Percentiles rank a stretch among this genome's conserved stretches.
phyloP scores from a whole-genome alignment of 768 basidiomycete species.

The Cubamyces sp. region DNA sequence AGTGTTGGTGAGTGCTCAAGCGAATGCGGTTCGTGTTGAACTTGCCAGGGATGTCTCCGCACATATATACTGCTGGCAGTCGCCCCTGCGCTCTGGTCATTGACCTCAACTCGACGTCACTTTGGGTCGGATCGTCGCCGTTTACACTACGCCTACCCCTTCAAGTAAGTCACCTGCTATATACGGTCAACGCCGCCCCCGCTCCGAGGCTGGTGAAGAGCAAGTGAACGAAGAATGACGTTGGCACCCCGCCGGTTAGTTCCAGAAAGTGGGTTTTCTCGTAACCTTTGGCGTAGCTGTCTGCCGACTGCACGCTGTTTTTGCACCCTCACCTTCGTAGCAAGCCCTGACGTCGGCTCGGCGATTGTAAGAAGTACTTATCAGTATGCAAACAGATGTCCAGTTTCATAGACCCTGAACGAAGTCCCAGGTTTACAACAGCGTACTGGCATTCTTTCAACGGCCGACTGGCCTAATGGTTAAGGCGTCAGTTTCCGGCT shows the following conservation, averaged over 20 bases:
- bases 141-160: background rate
- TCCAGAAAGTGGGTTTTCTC: background rate
- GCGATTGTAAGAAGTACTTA: too few relatives aligned
- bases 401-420: too few relatives aligned
- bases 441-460: too few relatives aligned
- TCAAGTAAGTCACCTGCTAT: background rate
- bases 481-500: conserved; percentile 66
- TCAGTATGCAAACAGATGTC: too few relatives aligned
- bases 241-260: background rate
- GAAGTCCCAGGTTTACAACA: too few relatives aligned
- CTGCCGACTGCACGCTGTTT: too few relatives aligned
- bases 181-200: background rate
- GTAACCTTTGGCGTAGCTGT: background rate
- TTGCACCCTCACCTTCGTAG: too few relatives aligned
- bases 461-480: conserved; percentile 66
- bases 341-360: too few relatives aligned
- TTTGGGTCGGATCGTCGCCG: conserved; percentile 1
- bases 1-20: background rate
- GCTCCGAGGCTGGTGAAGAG: background rate
- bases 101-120: conserved; percentile 18
- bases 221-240: conserved; percentile 12
- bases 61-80: background rate
- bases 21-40: background rate
- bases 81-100: background rate
- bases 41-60: background rate